Percentiles rank a stretch among this genome's conserved stretches.
Evolutionary conservation across 2,329 filamentous ascomycete species (phyloP).

Genomic region (Microcera coccophila): DNA sequence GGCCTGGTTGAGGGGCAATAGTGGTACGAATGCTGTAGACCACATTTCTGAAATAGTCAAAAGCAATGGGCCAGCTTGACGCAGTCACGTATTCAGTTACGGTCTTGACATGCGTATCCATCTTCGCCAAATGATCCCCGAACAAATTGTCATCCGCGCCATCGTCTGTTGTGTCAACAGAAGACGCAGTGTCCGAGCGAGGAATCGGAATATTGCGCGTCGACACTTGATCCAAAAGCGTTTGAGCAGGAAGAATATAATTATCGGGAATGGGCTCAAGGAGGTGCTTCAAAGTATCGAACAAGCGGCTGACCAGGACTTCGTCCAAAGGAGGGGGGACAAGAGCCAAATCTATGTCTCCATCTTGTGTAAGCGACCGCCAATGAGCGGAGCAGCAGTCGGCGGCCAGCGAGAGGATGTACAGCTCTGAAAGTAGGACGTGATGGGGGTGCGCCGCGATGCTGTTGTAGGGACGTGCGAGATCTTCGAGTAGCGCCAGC

Average conservation of each 20-base stretch:
- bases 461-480: conserved; percentile 51
- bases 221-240: conserved; percentile 52
- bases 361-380: conserved; percentile 40
- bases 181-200: conserved; percentile 19
- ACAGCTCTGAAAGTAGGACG: conserved; percentile 61
- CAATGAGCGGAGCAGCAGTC: conserved; percentile 63
- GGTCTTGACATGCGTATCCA: conserved; percentile 53
- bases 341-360: conserved; percentile 15
- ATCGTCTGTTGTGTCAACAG: conserved; percentile 15
- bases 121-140: conserved; percentile 38
- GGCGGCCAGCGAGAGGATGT: conserved; percentile 59
- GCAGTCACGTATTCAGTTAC: conserved; percentile 63
- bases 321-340: conserved; percentile 44
- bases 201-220: conserved; percentile 36
- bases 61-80: conserved; percentile 58
- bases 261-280: conserved; percentile 56
- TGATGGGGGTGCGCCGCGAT: conserved; percentile 54
- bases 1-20: conserved; percentile 36
- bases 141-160: conserved; percentile 22
- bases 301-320: conserved; percentile 49
- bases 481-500: conserved; percentile 55
- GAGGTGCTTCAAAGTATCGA: conserved; percentile 55
- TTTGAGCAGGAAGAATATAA: conserved; percentile 53
- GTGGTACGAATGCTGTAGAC: conserved; percentile 49
- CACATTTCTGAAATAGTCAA: conserved; percentile 54